phyloP scores from a whole-genome alignment of 192 early-diverging fungal species.

The Coemansia sp. region DNA sequence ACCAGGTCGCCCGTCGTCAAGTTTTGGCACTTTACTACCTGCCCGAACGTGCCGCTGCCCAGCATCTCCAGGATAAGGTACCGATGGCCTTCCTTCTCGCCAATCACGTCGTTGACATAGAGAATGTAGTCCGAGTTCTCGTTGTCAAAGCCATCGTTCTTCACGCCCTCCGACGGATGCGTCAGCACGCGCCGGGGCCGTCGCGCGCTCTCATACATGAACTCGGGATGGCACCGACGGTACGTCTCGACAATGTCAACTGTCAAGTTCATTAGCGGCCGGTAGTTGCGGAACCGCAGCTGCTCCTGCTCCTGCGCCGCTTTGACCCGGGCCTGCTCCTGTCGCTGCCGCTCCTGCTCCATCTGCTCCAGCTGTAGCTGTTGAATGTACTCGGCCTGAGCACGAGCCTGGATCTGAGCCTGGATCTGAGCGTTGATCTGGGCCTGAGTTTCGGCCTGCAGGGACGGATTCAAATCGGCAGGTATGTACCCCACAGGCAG shows the following conservation, averaged over 20 bases:
- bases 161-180: conserved; percentile 82
- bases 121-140: conserved; percentile 95
- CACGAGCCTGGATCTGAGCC: conserved; percentile 16
- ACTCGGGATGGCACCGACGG: conserved; percentile 72
- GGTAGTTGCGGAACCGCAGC: conserved; percentile 31
- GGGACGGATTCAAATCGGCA: conserved; percentile 3
- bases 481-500: conserved; percentile 3
- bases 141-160: conserved; percentile 93
- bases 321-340: conserved; percentile 30
- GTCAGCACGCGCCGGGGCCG: conserved; percentile 90
- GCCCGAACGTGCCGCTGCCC: conserved; percentile 97
- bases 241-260: conserved; percentile 66
- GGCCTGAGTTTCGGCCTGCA: conserved; percentile 3
- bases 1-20: conserved; percentile 85
- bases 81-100: conserved; percentile 82
- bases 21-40: conserved; percentile 95
- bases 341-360: conserved; percentile 21
- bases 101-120: conserved; percentile 95
- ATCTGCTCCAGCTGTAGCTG: conserved; percentile 28
- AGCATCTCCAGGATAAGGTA: conserved; percentile 91
- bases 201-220: conserved; percentile 66
- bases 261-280: conserved; percentile 55
- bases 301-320: conserved; percentile 36
- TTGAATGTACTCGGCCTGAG: conserved; percentile 29
- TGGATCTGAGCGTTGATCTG: conserved; percentile 12